A percentile compares a stretch with the other conserved stretches of the same genome.
phyloP scores from a whole-genome alignment of 169 alveolate species.

The Cryptosporidium xiaoi region DNA sequence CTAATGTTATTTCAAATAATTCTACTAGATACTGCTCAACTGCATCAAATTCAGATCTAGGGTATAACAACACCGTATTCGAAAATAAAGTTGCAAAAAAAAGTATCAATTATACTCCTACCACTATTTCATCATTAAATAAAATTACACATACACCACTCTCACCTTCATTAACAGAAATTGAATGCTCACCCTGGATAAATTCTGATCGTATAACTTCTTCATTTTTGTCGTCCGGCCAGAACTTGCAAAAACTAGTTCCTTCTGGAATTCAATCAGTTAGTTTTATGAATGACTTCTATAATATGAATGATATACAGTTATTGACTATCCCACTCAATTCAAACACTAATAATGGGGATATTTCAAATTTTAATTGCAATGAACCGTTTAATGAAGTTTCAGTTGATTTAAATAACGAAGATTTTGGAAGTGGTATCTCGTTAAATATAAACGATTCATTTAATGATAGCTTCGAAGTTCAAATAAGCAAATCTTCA shows the following conservation, averaged over 20 bases:
- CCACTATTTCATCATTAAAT: conserved; percentile 33
- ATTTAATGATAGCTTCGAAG: no score
- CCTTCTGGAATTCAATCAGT: conserved; percentile 46
- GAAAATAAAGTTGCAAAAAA: conserved; percentile 2
- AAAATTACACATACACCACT: conserved; percentile 49
- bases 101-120: conserved; percentile 31
- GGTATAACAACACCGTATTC: background rate
- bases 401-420: background rate
- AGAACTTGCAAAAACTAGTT: conserved; percentile 20
- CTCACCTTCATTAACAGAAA: conserved; percentile 38
- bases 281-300: background rate
- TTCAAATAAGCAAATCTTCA: no score
- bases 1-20: conserved; percentile 14
- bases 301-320: conserved; percentile 7
- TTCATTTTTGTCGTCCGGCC: conserved; percentile 20
- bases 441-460: no score
- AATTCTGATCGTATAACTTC: conserved; percentile 17
- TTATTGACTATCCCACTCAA: background rate
- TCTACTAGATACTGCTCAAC: conserved; percentile 40
- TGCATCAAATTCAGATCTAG: conserved; percentile 15
- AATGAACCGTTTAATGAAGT: conserved; percentile 5
- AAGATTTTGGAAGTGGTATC: background rate
- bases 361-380: conserved; percentile 24
- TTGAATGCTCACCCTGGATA: conserved; percentile 66
- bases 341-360: background rate